Conservation (phyloP, 2,329 filamentous ascomycete species). For the Aureobasidium uvarum region DNA sequence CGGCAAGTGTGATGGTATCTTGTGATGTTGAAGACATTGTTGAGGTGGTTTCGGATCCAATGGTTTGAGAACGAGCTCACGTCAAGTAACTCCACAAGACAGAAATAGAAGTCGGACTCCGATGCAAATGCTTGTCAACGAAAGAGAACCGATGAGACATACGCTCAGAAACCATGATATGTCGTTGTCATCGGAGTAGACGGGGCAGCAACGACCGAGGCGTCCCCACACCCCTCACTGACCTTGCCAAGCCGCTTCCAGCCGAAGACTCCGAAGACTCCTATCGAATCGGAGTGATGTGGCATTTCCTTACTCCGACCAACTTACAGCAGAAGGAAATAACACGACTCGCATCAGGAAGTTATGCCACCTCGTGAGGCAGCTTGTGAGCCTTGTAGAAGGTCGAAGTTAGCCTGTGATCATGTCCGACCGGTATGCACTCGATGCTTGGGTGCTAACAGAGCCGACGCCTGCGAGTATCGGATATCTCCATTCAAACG, state of each 20-base stretch:
- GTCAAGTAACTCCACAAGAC: not conserved
- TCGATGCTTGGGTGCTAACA: slow-evolving; percentile 32
- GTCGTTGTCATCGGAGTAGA: slow-evolving; percentile 17
- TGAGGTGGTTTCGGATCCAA: slow-evolving; percentile 11
- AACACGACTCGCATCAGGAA: slow-evolving; percentile 4
- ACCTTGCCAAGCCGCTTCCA: slow-evolving; percentile 9
- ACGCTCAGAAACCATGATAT: slow-evolving; percentile 6
- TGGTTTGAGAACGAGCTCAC: not conserved
- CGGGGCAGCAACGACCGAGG: slow-evolving; percentile 1
- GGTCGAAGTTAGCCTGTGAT: slow-evolving; percentile 36
- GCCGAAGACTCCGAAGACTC: slow-evolving; percentile 21
- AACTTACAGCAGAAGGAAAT: not conserved
- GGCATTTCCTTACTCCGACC: slow-evolving; percentile 15
- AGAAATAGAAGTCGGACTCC: not conserved
- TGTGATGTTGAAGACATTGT: slow-evolving; percentile 7
- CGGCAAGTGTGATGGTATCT: slow-evolving; percentile 22
- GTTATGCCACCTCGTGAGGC: slow-evolving; percentile 27
- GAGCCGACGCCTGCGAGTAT: slow-evolving; percentile 32
- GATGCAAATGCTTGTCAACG: not conserved
- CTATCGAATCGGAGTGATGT: slow-evolving; percentile 18
- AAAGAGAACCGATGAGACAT: not conserved
- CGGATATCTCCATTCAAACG: slow-evolving; percentile 36
- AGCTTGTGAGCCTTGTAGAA: slow-evolving; percentile 37
- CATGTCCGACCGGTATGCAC: slow-evolving; percentile 35
- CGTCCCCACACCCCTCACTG: not conserved